These are phyloP conservation scores for Ophiocordyceps camponoti-rufipedis DNA, from an alignment of 2,329 filamentous ascomycete genomes.

Conservation along the genomic window DNA sequence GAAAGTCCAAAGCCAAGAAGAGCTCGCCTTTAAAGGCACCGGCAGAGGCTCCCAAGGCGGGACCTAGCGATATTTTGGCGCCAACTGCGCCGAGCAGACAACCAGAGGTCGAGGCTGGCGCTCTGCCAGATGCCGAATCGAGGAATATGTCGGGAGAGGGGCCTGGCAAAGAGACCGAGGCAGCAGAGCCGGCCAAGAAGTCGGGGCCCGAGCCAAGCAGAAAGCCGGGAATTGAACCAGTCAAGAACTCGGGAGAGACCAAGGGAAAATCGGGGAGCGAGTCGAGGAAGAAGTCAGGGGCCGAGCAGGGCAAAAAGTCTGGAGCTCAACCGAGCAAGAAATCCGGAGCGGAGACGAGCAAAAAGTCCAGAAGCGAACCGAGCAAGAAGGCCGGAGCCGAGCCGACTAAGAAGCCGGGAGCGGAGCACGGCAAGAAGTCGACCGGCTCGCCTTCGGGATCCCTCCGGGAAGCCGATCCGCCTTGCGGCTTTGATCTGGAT, in stretches of 20 bases:
- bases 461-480: background rate
- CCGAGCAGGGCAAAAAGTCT: slow-evolving; percentile 1
- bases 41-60: slow-evolving; percentile 9
- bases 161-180: background rate
- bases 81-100: too few species aligned
- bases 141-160: background rate
- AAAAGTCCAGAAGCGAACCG: background rate
- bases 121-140: too few species aligned
- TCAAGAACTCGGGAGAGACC: background rate
- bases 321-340: background rate
- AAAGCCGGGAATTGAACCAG: background rate
- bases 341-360: background rate
- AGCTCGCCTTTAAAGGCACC: slow-evolving; percentile 32
- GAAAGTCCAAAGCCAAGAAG: slow-evolving; percentile 16
- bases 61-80: too few species aligned
- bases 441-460: background rate
- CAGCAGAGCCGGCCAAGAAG: background rate
- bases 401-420: background rate
- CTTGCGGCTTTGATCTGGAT: background rate
- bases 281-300: slow-evolving; percentile 2
- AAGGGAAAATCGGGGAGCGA: background rate
- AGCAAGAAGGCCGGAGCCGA: background rate
- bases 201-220: background rate
- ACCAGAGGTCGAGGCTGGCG: too few species aligned
- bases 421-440: background rate